Base-by-base conservation (phyloP, 768 basidiomycete species). In the Suillus paluster region DNA sequence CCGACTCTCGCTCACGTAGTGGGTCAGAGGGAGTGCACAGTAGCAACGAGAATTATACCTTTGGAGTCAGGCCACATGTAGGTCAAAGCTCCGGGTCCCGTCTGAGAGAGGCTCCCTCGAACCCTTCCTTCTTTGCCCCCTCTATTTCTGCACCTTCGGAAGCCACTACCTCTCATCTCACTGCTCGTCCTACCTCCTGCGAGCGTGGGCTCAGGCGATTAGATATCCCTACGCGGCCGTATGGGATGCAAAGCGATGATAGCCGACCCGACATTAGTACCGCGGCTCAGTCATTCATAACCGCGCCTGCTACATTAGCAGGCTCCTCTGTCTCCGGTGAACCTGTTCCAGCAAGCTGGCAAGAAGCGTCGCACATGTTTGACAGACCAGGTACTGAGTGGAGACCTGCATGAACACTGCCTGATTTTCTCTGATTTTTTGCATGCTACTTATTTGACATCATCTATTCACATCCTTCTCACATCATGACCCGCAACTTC, bases 1-100 rank as follows among this genome's bases (percentile, higher is more conserved):
- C 80, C 12, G 76, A 76, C 66, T 72, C 73, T 3, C 72, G 66
- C 8, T 77, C 76, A 14, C 68, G 64, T 56, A 77, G 80, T 34
- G 85, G 84, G 27, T 81, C 79, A 57, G 79, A 82, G 41, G 83
- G 80, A 45, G 69, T 77, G 21, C 73, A 75, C 57, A 83, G 81
- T 66, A 84, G 81, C 52, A 79, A 81, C 0, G 89, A 91, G 68
- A 90, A 90, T 70, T 82, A 91, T 71, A 92, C 91, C 10, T 93
- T 92, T 74, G 91, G 91, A 14, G 54, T 55, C 17, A 55, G 17
- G 17, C 38, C 54, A 55, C 23, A 23, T 39, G 11, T 39, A 5
- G 53, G 53, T 11, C 54, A 57, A 15, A 23, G 44, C 36, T 66
- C 72, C 5, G 61, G 68, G 0, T 69, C 61, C 15, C 68, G 69